phyloP scores from a whole-genome alignment of 1,284 basidiomycete genomes.

The Mycosarcoma maydis region DNA sequence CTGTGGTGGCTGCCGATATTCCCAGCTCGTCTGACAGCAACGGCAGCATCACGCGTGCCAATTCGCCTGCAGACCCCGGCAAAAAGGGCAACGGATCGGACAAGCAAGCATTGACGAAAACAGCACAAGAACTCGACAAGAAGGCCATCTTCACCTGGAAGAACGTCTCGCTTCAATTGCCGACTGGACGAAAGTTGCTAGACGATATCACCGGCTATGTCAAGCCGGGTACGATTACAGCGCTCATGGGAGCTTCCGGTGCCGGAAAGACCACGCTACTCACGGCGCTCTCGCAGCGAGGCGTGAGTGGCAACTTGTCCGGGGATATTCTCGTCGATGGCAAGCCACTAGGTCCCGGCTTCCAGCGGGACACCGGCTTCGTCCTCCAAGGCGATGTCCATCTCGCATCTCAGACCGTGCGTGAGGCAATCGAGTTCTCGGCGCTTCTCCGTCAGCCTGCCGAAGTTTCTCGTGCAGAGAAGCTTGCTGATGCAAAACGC shows the following conservation, averaged over 20 bases:
- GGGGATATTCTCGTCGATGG: constrained; percentile 84
- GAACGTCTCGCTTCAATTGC: constrained; percentile 69
- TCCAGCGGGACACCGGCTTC: constrained; percentile 74
- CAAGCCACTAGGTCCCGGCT: constrained; percentile 75
- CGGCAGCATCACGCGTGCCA: constrained; percentile 42
- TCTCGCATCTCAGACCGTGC: constrained; percentile 52
- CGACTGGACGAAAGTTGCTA: constrained; percentile 73
- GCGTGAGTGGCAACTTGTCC: constrained; percentile 77
- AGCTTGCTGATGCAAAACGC: constrained; percentile 46
- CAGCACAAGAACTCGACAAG: constrained; percentile 44
- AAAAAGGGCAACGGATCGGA: constrained; percentile 8
- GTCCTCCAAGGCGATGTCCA: constrained; percentile 77
- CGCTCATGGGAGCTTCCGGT: constrained; percentile 78
- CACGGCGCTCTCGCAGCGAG: constrained; percentile 82
- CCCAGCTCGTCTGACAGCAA: constrained; percentile 4
- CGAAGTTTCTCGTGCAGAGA: constrained; percentile 45
- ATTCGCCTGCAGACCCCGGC: constrained; percentile 15
- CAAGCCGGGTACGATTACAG: constrained; percentile 79
- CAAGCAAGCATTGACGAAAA: constrained; percentile 26
- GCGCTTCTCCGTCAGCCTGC: constrained; percentile 57
- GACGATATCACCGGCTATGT: constrained; percentile 85
- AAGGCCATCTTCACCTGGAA: constrained; percentile 68
- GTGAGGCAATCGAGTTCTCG: constrained; percentile 58
- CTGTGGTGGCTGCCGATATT: constrained; percentile 3
- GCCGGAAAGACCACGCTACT: constrained; percentile 73